phyloP scores from a whole-genome alignment of 2,329 filamentous ascomycete genomes.

The Fusarium buharicum region DNA sequence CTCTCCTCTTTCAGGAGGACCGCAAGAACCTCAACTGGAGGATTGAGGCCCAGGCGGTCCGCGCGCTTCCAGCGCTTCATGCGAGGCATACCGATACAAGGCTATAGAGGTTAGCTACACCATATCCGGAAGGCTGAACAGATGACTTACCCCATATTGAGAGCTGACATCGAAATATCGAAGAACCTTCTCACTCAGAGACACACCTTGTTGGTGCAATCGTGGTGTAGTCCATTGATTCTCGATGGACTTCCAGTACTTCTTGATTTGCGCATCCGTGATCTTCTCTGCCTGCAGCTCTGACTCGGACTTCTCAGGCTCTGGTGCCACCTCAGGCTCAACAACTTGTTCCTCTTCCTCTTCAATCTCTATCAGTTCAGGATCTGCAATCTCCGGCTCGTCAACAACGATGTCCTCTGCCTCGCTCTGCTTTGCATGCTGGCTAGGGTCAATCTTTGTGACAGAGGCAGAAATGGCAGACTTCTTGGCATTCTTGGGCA shows the following conservation, averaged over 20 bases:
- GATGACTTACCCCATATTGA: conserved; percentile 86
- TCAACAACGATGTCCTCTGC: conserved; percentile 31
- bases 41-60: conserved; percentile 81
- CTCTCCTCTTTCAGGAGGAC: conserved; percentile 80
- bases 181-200: conserved; percentile 83
- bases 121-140: neutral
- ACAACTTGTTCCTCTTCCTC: conserved; percentile 41
- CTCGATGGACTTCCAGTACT: conserved; percentile 83
- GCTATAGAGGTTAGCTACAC: conserved; percentile 55
- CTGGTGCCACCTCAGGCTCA: conserved; percentile 39
- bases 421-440: conserved; percentile 35
- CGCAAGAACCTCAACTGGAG: conserved; percentile 89
- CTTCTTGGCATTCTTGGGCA: conserved; percentile 60
- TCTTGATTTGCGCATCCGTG: conserved; percentile 73
- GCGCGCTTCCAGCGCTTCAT: conserved; percentile 90
- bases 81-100: conserved; percentile 85
- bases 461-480: conserved; percentile 51
- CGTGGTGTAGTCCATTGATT: conserved; percentile 71
- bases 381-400: conserved; percentile 27
- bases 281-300: conserved; percentile 72
- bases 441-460: conserved; percentile 49
- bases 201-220: conserved; percentile 81
- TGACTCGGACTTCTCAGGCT: conserved; percentile 58
- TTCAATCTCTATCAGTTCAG: conserved; percentile 36
- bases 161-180: conserved; percentile 92